phyloP scores from a whole-genome alignment of 1,139 yeast species.

The Zygoascus sp. region DNA sequence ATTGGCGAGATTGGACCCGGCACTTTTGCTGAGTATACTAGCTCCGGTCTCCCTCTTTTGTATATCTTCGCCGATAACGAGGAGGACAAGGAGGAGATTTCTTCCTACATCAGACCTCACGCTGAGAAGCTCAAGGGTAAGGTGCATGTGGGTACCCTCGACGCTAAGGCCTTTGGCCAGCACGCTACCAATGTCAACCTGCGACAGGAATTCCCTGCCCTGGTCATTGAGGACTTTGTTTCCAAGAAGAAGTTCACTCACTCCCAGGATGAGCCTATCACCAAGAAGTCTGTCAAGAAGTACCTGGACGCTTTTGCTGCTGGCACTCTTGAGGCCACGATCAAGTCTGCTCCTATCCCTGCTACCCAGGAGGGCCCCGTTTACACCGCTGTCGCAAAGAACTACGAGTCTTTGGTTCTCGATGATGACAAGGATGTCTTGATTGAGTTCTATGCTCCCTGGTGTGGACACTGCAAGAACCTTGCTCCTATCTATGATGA shows the following conservation, averaged over 20 bases:
- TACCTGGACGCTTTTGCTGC: constrained; percentile 61
- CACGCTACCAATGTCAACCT: constrained; percentile 88
- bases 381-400: constrained; percentile 76
- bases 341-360: constrained; percentile 87
- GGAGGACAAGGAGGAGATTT: constrained; percentile 59
- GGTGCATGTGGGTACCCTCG: constrained; percentile 82
- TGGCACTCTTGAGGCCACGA: constrained; percentile 64
- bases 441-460: constrained; percentile 94
- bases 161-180: constrained; percentile 74
- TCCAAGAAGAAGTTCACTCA: constrained; percentile 66
- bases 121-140: constrained; percentile 77
- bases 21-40: constrained; percentile 72
- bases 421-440: constrained; percentile 78
- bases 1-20: constrained; percentile 88
- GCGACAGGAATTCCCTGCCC: constrained; percentile 82
- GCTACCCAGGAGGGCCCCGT: constrained; percentile 72
- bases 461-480: constrained; percentile 99
- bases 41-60: constrained; percentile 71
- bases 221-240: constrained; percentile 74
- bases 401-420: constrained; percentile 64
- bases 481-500: constrained; percentile 91
- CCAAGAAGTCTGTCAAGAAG: constrained; percentile 46
- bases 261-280: constrained; percentile 45
- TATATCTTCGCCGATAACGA: constrained; percentile 76
- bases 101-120: constrained; percentile 51